Evolutionary conservation across 2,329 filamentous ascomycete species (phyloP).

Genomic region (Neofusicoccum cordaticola): DNA sequence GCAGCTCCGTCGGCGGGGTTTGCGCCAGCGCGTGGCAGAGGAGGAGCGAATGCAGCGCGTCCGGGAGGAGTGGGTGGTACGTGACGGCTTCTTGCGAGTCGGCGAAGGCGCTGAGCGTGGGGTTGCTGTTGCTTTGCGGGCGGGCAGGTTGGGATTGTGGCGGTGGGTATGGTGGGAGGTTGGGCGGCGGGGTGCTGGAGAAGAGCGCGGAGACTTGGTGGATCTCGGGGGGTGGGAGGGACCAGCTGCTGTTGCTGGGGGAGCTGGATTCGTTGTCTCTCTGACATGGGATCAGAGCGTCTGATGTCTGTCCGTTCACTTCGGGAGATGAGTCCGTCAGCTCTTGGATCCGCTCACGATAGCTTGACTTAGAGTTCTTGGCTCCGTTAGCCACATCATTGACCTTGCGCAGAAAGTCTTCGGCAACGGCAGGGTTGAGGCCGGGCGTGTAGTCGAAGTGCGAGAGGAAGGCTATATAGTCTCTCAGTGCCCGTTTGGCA

Average conservation of each 20-base stretch:
- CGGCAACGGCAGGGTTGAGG: conserved; percentile 58
- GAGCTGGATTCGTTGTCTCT: background rate
- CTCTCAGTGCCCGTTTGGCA: conserved; percentile 72
- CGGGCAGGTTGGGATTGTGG: conserved; percentile 30
- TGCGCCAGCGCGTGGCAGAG: conserved; percentile 77
- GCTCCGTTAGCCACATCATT: conserved; percentile 49
- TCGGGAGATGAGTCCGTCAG: background rate
- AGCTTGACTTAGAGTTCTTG: background rate
- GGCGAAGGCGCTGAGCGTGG: background rate
- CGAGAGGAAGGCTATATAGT: conserved; percentile 70
- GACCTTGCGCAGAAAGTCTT: conserved; percentile 57
- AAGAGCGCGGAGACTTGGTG: conserved; percentile 67
- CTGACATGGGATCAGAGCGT: conserved; percentile 12
- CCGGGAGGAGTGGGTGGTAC: conserved; percentile 76
- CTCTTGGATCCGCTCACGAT: background rate
- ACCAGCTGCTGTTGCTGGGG: conserved; percentile 19
- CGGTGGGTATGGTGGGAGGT: conserved; percentile 65
- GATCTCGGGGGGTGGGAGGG: conserved; percentile 49
- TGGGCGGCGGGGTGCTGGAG: conserved; percentile 61
- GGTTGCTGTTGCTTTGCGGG: background rate
- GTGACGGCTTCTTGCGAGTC: conserved; percentile 63
- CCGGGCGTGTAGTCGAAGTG: conserved; percentile 77
- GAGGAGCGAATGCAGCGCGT: conserved; percentile 74
- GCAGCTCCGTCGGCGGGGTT: conserved; percentile 73
- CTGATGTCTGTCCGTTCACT: background rate